A percentile compares a stretch with the other conserved stretches of the same genome.
phyloP scores from a whole-genome alignment of 2,329 filamentous ascomycete species.

The Rosellinia necatrix region DNA sequence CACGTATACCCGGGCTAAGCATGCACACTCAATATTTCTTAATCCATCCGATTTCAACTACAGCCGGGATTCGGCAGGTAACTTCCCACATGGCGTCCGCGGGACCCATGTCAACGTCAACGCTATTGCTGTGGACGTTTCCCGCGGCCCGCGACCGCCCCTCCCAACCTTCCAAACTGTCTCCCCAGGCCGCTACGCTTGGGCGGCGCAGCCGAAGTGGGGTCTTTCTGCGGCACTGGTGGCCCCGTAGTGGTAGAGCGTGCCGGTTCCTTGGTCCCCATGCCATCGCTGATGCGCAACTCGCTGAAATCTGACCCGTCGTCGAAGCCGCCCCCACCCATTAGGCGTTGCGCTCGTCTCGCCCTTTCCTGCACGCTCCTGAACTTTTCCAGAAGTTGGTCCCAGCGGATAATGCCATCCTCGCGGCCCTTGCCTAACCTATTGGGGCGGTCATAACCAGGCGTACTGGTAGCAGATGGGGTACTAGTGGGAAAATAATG shows the following conservation, averaged over 20 bases:
- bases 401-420: slow-evolving; percentile 86
- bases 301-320: slow-evolving; percentile 51
- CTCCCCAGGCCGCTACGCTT: slow-evolving; percentile 69
- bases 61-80: background rate
- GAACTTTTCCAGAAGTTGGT: slow-evolving; percentile 93
- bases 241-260: slow-evolving; percentile 42
- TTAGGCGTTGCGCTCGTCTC: slow-evolving; percentile 68
- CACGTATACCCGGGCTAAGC: slow-evolving; percentile 8
- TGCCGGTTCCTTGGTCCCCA: slow-evolving; percentile 46
- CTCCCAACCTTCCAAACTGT: slow-evolving; percentile 71
- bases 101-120: slow-evolving; percentile 8
- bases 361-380: slow-evolving; percentile 86
- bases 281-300: slow-evolving; percentile 48
- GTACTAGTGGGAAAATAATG: slow-evolving; percentile 46
- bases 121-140: slow-evolving; percentile 53
- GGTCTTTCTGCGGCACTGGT: slow-evolving; percentile 56
- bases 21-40: slow-evolving; percentile 1
- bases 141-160: slow-evolving; percentile 68
- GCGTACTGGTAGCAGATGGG: slow-evolving; percentile 52
- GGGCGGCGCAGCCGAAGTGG: slow-evolving; percentile 49
- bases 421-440: slow-evolving; percentile 77
- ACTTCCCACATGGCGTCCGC: background rate
- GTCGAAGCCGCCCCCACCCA: slow-evolving; percentile 55
- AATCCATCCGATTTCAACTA: background rate
- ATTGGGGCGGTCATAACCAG: slow-evolving; percentile 73